Evolutionary conservation across 2,329 filamentous ascomycete genomes (phyloP).

Genomic region (Trichoderma sp.): DNA sequence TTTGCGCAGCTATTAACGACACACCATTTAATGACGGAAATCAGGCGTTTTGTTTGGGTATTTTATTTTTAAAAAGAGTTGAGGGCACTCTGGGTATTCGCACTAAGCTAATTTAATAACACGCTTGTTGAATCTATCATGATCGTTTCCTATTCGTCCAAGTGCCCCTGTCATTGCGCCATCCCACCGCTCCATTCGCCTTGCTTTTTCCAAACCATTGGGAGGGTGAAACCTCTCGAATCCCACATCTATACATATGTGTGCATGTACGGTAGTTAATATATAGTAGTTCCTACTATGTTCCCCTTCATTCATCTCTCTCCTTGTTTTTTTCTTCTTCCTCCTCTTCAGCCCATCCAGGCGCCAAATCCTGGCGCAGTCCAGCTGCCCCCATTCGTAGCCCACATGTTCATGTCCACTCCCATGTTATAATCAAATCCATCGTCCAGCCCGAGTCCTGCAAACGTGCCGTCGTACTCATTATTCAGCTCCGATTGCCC

Average conservation of each 20-base stretch:
- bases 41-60: not conserved
- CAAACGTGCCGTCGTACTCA: constrained; percentile 49
- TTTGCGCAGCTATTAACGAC: not conserved
- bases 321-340: not conserved
- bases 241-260: not conserved
- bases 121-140: not conserved
- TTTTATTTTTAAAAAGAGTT: not conserved
- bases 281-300: not conserved
- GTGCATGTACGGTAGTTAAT: not conserved
- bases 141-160: not conserved
- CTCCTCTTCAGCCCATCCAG: not conserved
- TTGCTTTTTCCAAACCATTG: not conserved
- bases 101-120: not conserved
- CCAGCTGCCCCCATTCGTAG: constrained; percentile 34
- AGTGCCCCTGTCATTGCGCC: constrained; percentile 8
- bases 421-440: constrained; percentile 45
- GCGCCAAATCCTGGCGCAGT: constrained; percentile 33
- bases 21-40: not conserved
- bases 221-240: not conserved
- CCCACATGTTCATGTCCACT: constrained; percentile 39
- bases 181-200: constrained; percentile 6
- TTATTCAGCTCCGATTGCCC: constrained; percentile 43
- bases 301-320: no score
- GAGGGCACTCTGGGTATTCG: not conserved
- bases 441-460: constrained; percentile 46